A percentile compares a stretch with the other conserved stretches of the same genome.
These are phyloP conservation scores for Yamadazyma trypodendri DNA, from an alignment of 1,139 yeast genomes.

Conservation along the genomic window DNA sequence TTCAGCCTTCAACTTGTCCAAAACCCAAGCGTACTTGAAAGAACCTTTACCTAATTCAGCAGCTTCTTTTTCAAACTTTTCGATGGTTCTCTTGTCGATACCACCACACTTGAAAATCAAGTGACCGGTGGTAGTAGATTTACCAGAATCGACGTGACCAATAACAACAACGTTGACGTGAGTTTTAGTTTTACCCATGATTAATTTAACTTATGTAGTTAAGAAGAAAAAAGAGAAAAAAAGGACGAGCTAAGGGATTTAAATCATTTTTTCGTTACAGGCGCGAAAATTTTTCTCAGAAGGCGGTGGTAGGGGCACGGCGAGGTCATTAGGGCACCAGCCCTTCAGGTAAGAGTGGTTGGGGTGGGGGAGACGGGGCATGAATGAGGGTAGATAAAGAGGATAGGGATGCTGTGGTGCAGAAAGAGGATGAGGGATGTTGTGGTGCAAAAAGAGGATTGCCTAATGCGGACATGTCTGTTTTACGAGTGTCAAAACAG, in stretches of 20 bases:
- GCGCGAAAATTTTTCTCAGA: not conserved
- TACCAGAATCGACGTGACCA: constrained; percentile 99
- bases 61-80: constrained; percentile 98
- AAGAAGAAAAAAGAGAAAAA: constrained; percentile 1
- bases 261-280: not conserved
- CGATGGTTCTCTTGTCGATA: constrained; percentile 97
- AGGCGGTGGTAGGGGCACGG: not conserved
- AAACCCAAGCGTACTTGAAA: constrained; percentile 98
- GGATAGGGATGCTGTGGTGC: no score
- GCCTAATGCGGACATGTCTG: no score
- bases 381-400: no score
- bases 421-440: no score
- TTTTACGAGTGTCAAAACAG: no score
- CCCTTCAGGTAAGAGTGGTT: no score
- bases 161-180: constrained; percentile 99
- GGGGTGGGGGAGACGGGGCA: no score
- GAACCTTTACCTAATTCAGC: constrained; percentile 98
- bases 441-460: no score
- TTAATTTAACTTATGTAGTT: not conserved
- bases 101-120: constrained; percentile 93
- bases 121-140: constrained; percentile 91
- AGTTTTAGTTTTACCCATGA: constrained; percentile 24
- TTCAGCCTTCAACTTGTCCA: constrained; percentile 94
- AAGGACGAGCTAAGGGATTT: constrained; percentile 2
- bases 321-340: no score